Percentiles rank a stretch among this genome's conserved stretches.
phyloP scores from a whole-genome alignment of 306 rosid genomes.

The Sphenostylis stenocarpa region DNA sequence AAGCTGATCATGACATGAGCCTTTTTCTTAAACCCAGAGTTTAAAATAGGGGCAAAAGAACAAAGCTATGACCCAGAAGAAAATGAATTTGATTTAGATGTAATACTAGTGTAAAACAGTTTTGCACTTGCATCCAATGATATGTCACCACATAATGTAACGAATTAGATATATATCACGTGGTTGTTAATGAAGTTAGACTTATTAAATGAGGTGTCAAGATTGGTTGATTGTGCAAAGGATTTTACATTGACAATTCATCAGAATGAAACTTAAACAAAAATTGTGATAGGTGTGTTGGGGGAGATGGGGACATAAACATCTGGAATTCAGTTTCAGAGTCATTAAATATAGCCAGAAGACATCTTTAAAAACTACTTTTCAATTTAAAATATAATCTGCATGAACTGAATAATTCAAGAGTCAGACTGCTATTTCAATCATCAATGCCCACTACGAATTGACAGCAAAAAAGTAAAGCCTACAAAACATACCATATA shows the following conservation, averaged over 20 bases:
- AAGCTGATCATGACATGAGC: neutral
- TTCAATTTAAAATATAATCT: neutral
- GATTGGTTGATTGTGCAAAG: neutral
- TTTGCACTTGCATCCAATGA: neutral
- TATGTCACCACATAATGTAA: neutral
- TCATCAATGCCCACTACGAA: constrained; percentile 15
- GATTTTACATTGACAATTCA: neutral
- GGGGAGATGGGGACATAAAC: neutral
- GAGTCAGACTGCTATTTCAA: neutral
- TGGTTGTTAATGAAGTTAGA: neutral
- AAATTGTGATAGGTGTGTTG: neutral
- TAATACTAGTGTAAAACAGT: neutral
- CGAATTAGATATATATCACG: neutral
- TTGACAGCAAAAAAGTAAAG: neutral
- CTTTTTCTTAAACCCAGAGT: neutral
- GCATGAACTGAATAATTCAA: neutral
- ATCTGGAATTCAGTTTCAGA: neutral
- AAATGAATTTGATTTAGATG: neutral
- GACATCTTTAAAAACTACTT: neutral
- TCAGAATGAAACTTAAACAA: neutral
- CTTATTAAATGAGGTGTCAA: neutral
- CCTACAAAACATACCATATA: constrained; percentile 59
- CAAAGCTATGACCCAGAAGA: neutral
- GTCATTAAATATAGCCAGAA: neutral
- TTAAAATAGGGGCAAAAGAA: neutral